These are phyloP conservation scores for Raphanus sativus DNA, from an alignment of 345 rosid genomes.

Conservation along the genomic window DNA sequence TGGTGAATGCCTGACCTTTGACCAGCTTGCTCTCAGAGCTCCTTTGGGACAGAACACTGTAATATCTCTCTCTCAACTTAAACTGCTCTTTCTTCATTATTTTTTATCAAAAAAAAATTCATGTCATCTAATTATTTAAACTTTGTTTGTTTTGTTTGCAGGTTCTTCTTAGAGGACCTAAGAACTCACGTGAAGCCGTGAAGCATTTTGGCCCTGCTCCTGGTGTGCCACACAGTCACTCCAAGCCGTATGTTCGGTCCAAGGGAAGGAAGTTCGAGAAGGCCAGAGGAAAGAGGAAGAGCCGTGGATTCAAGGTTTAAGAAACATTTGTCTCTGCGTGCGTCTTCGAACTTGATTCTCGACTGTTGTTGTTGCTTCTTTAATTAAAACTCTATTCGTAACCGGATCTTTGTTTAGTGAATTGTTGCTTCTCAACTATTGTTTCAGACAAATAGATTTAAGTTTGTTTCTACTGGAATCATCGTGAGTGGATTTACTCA, in stretches of 20 bases:
- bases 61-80: neutral
- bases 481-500: neutral
- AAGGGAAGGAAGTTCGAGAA: constrained; percentile 92
- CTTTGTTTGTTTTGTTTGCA: no score
- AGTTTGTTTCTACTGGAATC: constrained; percentile 15
- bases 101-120: no score
- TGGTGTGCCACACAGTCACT: constrained; percentile 90
- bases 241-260: constrained; percentile 86
- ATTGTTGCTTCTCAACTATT: constrained; percentile 14
- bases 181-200: constrained; percentile 92
- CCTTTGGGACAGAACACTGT: constrained; percentile 99
- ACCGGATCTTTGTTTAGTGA: constrained; percentile 42
- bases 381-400: neutral
- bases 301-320: constrained; percentile 74
- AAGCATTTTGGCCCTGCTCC: constrained; percentile 99
- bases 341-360: constrained; percentile 27
- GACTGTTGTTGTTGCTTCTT: constrained; percentile 15
- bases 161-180: constrained; percentile 95
- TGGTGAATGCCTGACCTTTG: constrained; percentile 95
- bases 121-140: no score
- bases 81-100: neutral
- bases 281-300: constrained; percentile 88
- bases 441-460: constrained; percentile 11
- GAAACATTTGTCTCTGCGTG: constrained; percentile 3
- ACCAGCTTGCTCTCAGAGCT: constrained; percentile 88